Percentiles rank a stretch among this genome's conserved stretches.
Conservation (phyloP, 2,329 filamentous ascomycete species). For the Aspergillus japonicus region DNA sequence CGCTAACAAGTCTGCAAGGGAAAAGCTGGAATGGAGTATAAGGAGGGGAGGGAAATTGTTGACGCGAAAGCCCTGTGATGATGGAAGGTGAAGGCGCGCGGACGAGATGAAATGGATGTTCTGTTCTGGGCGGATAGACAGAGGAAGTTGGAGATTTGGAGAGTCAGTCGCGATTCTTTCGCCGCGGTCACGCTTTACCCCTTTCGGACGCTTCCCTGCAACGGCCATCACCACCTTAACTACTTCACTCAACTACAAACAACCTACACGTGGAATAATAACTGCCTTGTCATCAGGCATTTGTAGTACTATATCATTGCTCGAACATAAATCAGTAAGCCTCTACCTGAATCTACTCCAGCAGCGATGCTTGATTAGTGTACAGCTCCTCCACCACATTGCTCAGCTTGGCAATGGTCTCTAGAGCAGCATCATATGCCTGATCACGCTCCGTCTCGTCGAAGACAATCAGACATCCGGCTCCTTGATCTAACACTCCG, state of each 20-base stretch:
- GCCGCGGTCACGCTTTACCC: slow-evolving; percentile 36
- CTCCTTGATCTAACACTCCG: slow-evolving; percentile 93
- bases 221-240: neutral
- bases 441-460: slow-evolving; percentile 93
- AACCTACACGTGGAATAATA: neutral
- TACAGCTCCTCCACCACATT: slow-evolving; percentile 97
- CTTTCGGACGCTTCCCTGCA: slow-evolving; percentile 25
- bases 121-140: neutral
- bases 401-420: slow-evolving; percentile 95
- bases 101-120: slow-evolving; percentile 19
- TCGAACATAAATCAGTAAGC: slow-evolving; percentile 17
- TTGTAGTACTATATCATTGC: slow-evolving; percentile 29
- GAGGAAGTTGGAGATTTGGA: slow-evolving; percentile 2
- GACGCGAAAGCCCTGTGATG: neutral
- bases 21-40: neutral
- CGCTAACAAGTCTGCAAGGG: slow-evolving; percentile 5
- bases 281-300: slow-evolving; percentile 2
- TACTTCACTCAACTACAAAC: too few relatives aligned
- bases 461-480: slow-evolving; percentile 95
- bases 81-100: slow-evolving; percentile 11
- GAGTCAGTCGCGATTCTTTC: slow-evolving; percentile 35
- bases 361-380: slow-evolving; percentile 91
- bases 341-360: slow-evolving; percentile 62
- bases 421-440: slow-evolving; percentile 88
- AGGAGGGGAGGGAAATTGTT: neutral